These are phyloP conservation scores for Saitozyma podzolica DNA, from an alignment of 768 basidiomycete genomes.

Conservation along the genomic window DNA sequence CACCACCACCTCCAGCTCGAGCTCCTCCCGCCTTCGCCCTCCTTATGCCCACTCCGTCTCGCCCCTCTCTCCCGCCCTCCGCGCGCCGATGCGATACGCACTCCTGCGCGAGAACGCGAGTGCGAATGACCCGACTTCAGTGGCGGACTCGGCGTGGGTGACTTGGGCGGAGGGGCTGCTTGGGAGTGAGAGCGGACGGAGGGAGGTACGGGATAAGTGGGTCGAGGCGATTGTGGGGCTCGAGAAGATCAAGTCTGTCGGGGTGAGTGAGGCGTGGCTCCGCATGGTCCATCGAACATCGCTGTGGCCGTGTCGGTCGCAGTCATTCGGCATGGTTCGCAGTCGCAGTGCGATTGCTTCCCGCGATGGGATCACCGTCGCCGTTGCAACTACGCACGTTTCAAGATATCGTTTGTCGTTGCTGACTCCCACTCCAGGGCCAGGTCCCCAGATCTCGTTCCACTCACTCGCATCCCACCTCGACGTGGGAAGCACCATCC, in stretches of 20 bases:
- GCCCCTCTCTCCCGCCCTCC: too few species aligned
- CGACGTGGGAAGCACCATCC: conserved; percentile 1
- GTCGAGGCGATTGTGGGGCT: conserved; percentile 11
- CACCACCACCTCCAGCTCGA: background rate
- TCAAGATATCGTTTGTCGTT: too few species aligned
- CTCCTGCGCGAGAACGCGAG: background rate
- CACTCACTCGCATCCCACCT: conserved; percentile 20
- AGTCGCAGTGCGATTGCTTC: background rate
- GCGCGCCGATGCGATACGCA: background rate
- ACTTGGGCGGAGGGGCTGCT: conserved; percentile 14
- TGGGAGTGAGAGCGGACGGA: conserved; percentile 8
- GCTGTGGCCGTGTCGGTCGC: too few species aligned
- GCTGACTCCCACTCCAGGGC: conserved; percentile 3
- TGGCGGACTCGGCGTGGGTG: background rate
- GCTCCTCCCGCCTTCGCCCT: conserved; percentile 2
- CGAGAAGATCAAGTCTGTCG: conserved; percentile 1
- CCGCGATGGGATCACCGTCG: background rate
- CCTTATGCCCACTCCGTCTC: background rate
- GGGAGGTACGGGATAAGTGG: conserved; percentile 6
- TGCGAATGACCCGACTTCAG: too few species aligned
- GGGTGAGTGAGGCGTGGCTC: conserved; percentile 8
- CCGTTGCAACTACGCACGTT: background rate
- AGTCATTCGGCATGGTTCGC: too few species aligned
- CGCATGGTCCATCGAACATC: too few species aligned
- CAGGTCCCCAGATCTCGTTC: conserved; percentile 33